Evolutionary conservation across 208 protist genomes (phyloP), one percentile per base, ranked within the genome.

Genomic region (Porcisia deanei): DNA sequence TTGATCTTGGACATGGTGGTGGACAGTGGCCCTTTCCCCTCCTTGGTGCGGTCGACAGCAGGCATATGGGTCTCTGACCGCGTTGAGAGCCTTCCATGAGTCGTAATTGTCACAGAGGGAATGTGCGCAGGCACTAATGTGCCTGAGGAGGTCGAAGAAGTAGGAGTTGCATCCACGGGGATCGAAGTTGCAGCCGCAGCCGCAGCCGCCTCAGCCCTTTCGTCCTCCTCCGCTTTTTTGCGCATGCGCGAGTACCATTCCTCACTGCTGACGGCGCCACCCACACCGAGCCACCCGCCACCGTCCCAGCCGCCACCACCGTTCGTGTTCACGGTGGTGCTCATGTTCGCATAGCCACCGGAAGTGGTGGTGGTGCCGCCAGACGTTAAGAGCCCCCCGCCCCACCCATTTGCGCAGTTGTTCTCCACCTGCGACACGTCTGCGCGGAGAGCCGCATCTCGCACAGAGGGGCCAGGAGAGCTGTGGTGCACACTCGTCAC

Each of bases 201-300:
- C 20, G 49, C 68, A n/a, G 49, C 61, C 6, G 70, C 69, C 59
- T 79, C 75, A 14, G 61, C 80, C 52, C 10, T 39, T 16, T 77
- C 86, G 52, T 85, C 80, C 59, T 87, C 83, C 52, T 79, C 81
- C 20, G 68, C 75, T 39, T 81, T 84, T 54, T 77, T 65, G 12
- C 87, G 90, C 77, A 94, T 89, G 7, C 84, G 85, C 12, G 84
- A 73, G 75, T 94, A 94, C 90, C 90, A 94, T 54, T 91, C 85
- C 8, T 86, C 77, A 73, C 74, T 88, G 63, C 77, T 80, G 60
- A 76, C 49, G 22, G 71, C 52, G 18, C 81, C 85, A 25, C 88
- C 86, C 9, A 91, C 73, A 25, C 80, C 85, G 18, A 81, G 60
- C 86, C 90, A 92, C 6, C 77, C 77, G 14, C 63, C 70, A 47